Base-by-base conservation (phyloP, 148 eudicot genomes). In the Diospyros lotus region DNA sequence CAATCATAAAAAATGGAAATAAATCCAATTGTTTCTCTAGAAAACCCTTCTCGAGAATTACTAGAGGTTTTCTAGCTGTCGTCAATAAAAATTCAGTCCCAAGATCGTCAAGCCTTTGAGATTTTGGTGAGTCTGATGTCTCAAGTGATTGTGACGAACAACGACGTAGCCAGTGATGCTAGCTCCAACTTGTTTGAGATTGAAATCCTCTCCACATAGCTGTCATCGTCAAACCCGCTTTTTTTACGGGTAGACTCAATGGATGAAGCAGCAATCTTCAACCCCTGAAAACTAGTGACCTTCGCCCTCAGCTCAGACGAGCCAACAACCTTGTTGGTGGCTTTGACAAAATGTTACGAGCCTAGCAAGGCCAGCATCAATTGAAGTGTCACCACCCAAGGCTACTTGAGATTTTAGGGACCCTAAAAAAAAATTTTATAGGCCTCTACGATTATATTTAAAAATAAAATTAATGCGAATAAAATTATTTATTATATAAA, bases 151-250 rank as follows among this genome's bases (percentile, higher is more conserved):
- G 80, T 83, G 61, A 78, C 83, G 42, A 94, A 93, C 7, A 96
- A 93, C 2, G 94, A 93, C 44, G 84, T 72, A 44, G 86, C 75
- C 5, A 93, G 96, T 72, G 96, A 91, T 58, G 96, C 91, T 0
- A 93, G 98, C 80, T 93, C 98, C 0, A 97, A 93, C 52, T 76
- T 93, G 64, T 91, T 93, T 72, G 96, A 93, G 74, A 85, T 93
- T 60, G 98, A 93, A 68, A 89, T 91, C 77, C 83, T 93, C 72
- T 80, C 88, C 4, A 83, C 86, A 1, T 81, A 77, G 6, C 66
- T 87, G 0, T 74, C 90, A 1, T 75, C 90, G 1, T 59, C 76
- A 3, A 82, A 77, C 45, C 86, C 83, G 1, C 77, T 76, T 69
- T 79, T 66, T 71, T 74, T 66, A 8, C 54, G 83, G 28, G 69